Conservation (phyloP, 1,139 yeast species). For the Geotrichum reessii region DNA sequence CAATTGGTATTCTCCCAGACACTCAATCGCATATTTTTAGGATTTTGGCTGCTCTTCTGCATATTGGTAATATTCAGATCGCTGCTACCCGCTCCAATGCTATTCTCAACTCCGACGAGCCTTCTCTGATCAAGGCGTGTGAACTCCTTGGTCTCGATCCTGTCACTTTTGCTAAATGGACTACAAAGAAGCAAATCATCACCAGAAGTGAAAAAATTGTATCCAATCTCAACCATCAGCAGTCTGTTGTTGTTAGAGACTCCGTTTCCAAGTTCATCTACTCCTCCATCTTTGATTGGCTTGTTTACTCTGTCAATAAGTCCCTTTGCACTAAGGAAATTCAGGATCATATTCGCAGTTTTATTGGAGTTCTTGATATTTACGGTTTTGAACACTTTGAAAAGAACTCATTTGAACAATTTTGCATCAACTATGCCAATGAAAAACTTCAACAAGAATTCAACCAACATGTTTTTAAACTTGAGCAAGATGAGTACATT, state of each 20-base stretch:
- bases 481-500: conserved; percentile 93
- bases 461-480: conserved; percentile 93
- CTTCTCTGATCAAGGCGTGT: conserved; percentile 75
- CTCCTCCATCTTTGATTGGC: conserved; percentile 92
- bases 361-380: conserved; percentile 95
- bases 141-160: conserved; percentile 80
- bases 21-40: conserved; percentile 67
- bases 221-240: conserved; percentile 74
- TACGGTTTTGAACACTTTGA: conserved; percentile 97
- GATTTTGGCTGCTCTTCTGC: conserved; percentile 82
- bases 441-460: conserved; percentile 97
- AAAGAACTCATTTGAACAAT: conserved; percentile 90
- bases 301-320: conserved; percentile 73
- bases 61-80: conserved; percentile 88
- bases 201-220: conserved; percentile 92
- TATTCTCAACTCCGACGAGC: conserved; percentile 76
- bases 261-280: conserved; percentile 93
- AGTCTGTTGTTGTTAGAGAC: conserved; percentile 88
- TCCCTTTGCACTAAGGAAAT: conserved; percentile 71
- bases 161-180: conserved; percentile 76
- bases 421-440: conserved; percentile 95
- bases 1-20: conserved; percentile 64
- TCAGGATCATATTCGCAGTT: conserved; percentile 53
- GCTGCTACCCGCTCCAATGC: conserved; percentile 85
- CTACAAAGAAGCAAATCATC: conserved; percentile 82